These are phyloP conservation scores for Akebia trifoliata DNA, from an alignment of 164 flowering plant genomes.

Conservation along the genomic window DNA sequence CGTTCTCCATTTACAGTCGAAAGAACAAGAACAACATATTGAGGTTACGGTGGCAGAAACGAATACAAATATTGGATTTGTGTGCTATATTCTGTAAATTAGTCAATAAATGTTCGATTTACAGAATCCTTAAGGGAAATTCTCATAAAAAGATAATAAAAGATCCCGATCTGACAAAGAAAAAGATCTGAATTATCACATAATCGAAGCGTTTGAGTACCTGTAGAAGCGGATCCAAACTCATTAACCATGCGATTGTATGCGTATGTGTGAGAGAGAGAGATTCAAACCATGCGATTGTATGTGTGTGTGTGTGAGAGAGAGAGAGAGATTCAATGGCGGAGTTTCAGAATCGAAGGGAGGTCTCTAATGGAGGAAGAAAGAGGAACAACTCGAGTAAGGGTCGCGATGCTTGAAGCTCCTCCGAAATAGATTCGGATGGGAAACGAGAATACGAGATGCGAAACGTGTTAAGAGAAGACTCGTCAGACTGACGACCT, in stretches of 20 bases:
- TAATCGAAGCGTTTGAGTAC: neutral
- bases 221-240: no score
- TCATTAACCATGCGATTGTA: neutral
- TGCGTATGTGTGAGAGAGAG: neutral
- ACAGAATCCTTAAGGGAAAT: neutral
- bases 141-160: neutral
- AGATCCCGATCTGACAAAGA: neutral
- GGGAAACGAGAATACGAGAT: no score
- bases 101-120: slow-evolving; percentile 7
- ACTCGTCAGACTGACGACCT: no score
- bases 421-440: no score
- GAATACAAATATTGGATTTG: neutral
- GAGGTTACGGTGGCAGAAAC: neutral
- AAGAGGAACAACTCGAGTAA: no score
- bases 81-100: neutral
- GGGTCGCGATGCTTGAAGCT: no score
- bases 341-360: neutral
- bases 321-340: neutral
- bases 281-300: neutral
- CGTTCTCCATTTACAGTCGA: neutral
- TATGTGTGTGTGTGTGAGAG: neutral
- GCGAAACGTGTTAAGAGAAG: slow-evolving; percentile 6
- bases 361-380: neutral
- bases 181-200: neutral
- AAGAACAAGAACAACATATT: neutral